These are phyloP conservation scores for Dactylellina leptospora DNA, from an alignment of 2,329 filamentous ascomycete genomes.

Conservation along the genomic window DNA sequence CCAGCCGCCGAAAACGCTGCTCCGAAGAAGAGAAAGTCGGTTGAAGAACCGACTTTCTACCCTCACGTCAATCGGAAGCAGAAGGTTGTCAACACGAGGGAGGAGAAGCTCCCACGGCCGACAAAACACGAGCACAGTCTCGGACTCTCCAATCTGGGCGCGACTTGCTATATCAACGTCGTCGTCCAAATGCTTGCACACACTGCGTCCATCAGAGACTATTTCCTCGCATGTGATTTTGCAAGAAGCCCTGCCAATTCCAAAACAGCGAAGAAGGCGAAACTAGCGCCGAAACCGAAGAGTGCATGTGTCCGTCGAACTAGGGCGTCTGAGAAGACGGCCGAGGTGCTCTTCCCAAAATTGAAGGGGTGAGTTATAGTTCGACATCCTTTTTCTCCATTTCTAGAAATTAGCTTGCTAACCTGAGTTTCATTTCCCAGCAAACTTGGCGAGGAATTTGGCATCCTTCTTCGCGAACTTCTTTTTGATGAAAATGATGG, in stretches of 20 bases:
- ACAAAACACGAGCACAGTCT: conserved; percentile 35
- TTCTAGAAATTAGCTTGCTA: neutral
- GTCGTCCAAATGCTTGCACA: conserved; percentile 45
- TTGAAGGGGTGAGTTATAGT: conserved; percentile 39
- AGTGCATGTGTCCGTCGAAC: conserved; percentile 35
- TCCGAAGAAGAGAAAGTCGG: conserved; percentile 27
- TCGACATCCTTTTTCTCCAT: neutral
- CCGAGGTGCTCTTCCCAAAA: conserved; percentile 32
- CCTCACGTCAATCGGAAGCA: conserved; percentile 44
- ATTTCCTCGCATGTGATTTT: conserved; percentile 49
- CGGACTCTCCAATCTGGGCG: conserved; percentile 44
- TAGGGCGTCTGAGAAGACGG: conserved; percentile 34
- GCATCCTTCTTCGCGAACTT: conserved; percentile 34
- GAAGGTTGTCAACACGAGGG: conserved; percentile 31
- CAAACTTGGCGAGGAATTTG: conserved; percentile 49
- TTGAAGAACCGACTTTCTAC: conserved; percentile 31
- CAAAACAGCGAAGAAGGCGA: conserved; percentile 6
- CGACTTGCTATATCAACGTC: conserved; percentile 50
- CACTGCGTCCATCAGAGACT: conserved; percentile 25
- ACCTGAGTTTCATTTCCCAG: conserved; percentile 7
- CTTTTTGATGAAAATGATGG: conserved; percentile 27
- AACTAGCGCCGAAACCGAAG: conserved; percentile 33
- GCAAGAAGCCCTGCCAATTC: conserved; percentile 5
- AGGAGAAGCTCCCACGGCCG: conserved; percentile 30
- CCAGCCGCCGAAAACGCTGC: neutral